Percentiles rank a stretch among this genome's conserved stretches.
These are phyloP conservation scores for Phylloboletellus chloephorus DNA, from an alignment of 1,284 basidiomycete genomes.

Conservation along the genomic window DNA sequence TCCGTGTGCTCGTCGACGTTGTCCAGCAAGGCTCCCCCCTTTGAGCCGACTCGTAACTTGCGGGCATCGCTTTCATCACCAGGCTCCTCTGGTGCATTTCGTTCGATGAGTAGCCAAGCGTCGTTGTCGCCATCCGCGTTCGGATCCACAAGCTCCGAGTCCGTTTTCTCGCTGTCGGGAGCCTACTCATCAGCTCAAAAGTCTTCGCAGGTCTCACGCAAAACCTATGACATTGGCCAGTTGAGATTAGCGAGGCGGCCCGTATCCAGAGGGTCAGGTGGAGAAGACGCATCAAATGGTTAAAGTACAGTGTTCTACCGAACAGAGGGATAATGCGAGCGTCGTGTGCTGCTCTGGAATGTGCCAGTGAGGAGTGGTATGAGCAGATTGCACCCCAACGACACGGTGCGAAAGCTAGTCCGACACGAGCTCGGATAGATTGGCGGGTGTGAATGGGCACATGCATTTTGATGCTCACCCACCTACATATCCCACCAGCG, in stretches of 20 bases:
- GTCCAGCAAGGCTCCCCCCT: conserved; percentile 47
- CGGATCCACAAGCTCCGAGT: conserved; percentile 8
- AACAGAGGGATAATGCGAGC: conserved; percentile 1
- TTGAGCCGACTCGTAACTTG: conserved; percentile 40
- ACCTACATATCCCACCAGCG: too few relatives aligned
- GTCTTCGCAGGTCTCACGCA: conserved; percentile 5
- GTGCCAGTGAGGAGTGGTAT: not conserved
- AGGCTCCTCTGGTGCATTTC: conserved; percentile 12
- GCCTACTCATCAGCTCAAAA: conserved; percentile 18
- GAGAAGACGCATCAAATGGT: conserved; percentile 15
- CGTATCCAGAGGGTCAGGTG: conserved; percentile 10
- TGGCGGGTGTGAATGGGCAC: too few relatives aligned
- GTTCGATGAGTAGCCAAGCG: conserved; percentile 14
- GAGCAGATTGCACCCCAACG: too few relatives aligned
- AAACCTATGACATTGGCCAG: conserved; percentile 8
- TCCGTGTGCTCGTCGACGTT: conserved; percentile 37
- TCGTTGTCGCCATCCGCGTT: conserved; percentile 18
- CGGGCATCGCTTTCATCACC: conserved; percentile 24
- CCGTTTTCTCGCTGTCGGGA: conserved; percentile 15
- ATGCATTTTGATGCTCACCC: too few relatives aligned
- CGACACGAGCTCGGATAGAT: too few relatives aligned
- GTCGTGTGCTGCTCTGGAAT: not conserved
- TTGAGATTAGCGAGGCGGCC: conserved; percentile 9
- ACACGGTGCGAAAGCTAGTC: too few relatives aligned
- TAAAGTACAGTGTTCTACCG: conserved; percentile 8